These are phyloP conservation scores for Aquilaria agallochum DNA, from an alignment of 441 rosid species.

Conservation along the genomic window DNA sequence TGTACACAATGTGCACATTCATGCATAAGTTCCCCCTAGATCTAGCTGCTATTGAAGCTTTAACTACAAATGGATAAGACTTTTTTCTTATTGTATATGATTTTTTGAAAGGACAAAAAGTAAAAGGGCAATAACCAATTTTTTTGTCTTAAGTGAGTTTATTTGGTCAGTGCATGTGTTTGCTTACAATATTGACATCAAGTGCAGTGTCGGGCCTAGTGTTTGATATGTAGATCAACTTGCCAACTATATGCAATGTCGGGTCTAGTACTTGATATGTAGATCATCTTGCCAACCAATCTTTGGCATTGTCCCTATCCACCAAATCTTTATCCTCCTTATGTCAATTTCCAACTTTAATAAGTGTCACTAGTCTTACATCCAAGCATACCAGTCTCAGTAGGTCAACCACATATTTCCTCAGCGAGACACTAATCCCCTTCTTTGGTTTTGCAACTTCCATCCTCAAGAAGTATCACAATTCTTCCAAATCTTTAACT, in stretches of 20 bases:
- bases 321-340: not conserved
- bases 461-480: not conserved
- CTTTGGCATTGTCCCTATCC: not conserved
- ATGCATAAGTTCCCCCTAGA: no score
- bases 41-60: no score
- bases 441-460: not conserved
- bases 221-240: no score
- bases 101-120: no score
- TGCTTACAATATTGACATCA: not conserved
- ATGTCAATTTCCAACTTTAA: not conserved
- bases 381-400: not conserved
- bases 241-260: not conserved
- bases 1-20: no score
- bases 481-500: not conserved
- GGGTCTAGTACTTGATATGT: not conserved
- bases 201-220: no score
- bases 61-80: no score
- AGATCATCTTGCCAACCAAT: constrained; percentile 3
- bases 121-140: no score
- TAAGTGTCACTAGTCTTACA: not conserved
- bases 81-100: no score
- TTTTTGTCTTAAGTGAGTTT: no score
- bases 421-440: not conserved
- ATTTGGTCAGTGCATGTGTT: constrained; percentile 1
- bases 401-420: not conserved